Conservation (phyloP, 306 rosid species). For the Prosopis cineraria region DNA sequence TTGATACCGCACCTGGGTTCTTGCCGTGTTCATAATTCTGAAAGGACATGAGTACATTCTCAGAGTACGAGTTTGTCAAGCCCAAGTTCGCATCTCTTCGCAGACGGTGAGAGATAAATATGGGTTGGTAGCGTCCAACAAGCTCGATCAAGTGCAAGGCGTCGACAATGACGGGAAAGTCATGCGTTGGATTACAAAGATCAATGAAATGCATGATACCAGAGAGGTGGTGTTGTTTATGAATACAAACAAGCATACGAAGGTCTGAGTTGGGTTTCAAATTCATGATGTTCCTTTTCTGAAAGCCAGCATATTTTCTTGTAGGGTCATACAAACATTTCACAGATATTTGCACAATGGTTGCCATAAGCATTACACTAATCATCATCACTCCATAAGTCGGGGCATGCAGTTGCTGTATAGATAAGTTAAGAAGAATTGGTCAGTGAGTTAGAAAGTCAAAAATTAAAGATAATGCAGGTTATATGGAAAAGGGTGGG, state of each 20-base stretch:
- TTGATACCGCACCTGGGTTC: constrained; percentile 12
- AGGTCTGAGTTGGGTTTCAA: constrained; percentile 37
- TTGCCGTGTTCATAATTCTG: constrained; percentile 38
- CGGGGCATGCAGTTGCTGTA: constrained; percentile 34
- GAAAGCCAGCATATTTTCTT: constrained; percentile 54
- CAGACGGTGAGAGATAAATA: constrained; percentile 49
- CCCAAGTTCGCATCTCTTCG: constrained; percentile 26
- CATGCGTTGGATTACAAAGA: constrained; percentile 42
- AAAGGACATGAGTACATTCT: constrained; percentile 45
- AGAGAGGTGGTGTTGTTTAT: constrained; percentile 43
- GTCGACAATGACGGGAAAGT: constrained; percentile 40
- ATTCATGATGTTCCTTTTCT: constrained; percentile 44
- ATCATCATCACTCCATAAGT: constrained; percentile 22
- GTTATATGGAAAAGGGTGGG: background rate
- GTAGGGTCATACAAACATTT: constrained; percentile 53
- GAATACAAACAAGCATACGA: constrained; percentile 42
- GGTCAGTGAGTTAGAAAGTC: background rate
- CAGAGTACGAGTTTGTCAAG: constrained; percentile 45
- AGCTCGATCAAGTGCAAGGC: constrained; percentile 59
- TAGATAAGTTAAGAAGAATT: background rate
- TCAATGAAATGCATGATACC: constrained; percentile 41
- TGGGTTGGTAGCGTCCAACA: constrained; percentile 49
- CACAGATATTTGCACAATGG: constrained; percentile 42
- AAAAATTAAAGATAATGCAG: background rate
- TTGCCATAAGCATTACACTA: constrained; percentile 31